Evolutionary conservation across 257 asterid genomes (phyloP).

Genomic region (Fraxinus pennsylvanica): DNA sequence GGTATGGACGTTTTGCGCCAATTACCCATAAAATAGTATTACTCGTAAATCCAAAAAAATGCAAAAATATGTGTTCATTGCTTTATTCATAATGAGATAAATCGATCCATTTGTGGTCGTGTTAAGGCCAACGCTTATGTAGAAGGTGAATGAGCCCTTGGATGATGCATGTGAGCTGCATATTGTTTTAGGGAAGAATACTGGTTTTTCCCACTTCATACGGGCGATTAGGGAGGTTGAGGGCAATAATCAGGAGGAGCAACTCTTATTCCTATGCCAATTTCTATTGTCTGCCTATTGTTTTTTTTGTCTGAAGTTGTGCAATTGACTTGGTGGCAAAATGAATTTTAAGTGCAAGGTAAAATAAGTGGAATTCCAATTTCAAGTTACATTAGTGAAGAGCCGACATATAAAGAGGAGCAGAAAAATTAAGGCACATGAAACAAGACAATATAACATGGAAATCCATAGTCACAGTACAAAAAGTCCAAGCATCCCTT

Average conservation of each 20-base stretch:
- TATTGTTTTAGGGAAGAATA: background rate
- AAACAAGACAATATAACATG: background rate
- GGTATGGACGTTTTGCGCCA: no score
- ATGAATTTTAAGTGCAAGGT: constrained; percentile 25
- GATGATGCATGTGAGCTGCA: background rate
- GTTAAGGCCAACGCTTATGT: background rate
- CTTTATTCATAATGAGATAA: background rate
- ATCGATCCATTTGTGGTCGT: background rate
- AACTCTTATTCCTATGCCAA: constrained; percentile 36
- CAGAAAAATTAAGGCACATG: background rate
- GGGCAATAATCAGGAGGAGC: constrained; percentile 35
- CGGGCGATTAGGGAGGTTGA: background rate
- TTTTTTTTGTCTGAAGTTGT: background rate
- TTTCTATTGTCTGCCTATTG: constrained; percentile 35
- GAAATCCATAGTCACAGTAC: background rate
- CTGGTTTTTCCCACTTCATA: background rate
- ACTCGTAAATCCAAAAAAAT: no score
- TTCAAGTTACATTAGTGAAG: background rate
- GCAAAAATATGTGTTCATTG: background rate
- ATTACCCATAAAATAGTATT: no score
- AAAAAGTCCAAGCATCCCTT: background rate
- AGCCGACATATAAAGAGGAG: background rate
- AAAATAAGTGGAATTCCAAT: constrained; percentile 15
- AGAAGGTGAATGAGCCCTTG: constrained; percentile 25
- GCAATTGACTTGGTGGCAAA: constrained; percentile 20